These are phyloP conservation scores for Rhizophagus clarus DNA, from an alignment of 192 early-diverging fungal genomes.

Conservation along the genomic window DNA sequence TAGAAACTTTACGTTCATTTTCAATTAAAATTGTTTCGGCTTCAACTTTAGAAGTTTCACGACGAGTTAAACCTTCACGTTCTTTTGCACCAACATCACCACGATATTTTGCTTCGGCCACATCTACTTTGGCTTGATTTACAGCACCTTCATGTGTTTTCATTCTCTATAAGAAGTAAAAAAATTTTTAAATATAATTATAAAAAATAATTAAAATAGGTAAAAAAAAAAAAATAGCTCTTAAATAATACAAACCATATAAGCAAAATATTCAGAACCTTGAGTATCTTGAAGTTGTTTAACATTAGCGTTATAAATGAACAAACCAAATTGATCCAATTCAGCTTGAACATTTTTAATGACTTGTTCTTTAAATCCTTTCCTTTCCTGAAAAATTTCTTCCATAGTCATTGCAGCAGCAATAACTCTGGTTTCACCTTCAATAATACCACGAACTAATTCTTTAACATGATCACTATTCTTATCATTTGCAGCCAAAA, in stretches of 20 bases:
- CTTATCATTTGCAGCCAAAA: conserved; percentile 29
- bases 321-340: conserved; percentile 56
- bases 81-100: conserved; percentile 59
- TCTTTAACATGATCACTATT: conserved; percentile 32
- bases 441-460: conserved; percentile 52
- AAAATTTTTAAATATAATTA: not conserved
- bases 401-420: not conserved
- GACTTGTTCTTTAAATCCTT: not conserved
- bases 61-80: conserved; percentile 48
- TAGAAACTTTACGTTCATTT: conserved; percentile 45
- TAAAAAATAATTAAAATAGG: too few relatives aligned
- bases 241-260: conserved; percentile 33
- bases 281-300: conserved; percentile 54
- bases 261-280: conserved; percentile 57
- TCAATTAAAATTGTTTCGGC: conserved; percentile 52
- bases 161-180: conserved; percentile 21
- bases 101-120: conserved; percentile 47
- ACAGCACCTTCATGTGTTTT: conserved; percentile 50
- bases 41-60: conserved; percentile 43
- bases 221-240: too few relatives aligned
- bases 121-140: conserved; percentile 62
- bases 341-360: conserved; percentile 44
- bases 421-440: conserved; percentile 38
- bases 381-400: not conserved
- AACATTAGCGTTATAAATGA: conserved; percentile 61